phyloP scores from a whole-genome alignment of 139 green algal species.

The Chlorella sp. region DNA sequence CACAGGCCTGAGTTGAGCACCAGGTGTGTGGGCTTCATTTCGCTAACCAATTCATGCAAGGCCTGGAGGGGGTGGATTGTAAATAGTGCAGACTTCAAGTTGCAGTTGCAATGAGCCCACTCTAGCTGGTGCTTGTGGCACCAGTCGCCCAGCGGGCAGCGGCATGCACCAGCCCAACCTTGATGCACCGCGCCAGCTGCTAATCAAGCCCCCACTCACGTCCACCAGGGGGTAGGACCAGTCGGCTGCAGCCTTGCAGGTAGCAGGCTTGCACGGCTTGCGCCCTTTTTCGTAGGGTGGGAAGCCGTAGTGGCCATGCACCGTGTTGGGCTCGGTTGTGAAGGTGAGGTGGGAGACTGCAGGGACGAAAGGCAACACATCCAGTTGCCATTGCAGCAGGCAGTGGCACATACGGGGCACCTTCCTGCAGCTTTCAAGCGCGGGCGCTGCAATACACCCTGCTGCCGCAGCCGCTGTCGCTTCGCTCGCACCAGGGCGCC shows the following conservation, averaged over 20 bases:
- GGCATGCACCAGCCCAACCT: no score
- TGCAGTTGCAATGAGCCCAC: background rate
- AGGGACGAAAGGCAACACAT: no score
- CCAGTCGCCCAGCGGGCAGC: no score
- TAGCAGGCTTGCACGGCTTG: constrained; percentile 6
- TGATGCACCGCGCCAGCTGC: no score
- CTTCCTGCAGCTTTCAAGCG: no score
- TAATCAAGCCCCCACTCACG: background rate
- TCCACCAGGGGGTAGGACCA: constrained; percentile 4
- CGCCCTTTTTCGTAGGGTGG: background rate
- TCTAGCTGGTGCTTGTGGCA: no score
- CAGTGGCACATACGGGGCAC: no score
- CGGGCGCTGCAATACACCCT: no score
- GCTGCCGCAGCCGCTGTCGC: no score
- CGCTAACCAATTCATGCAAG: background rate
- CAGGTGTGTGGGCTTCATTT: constrained; percentile 13
- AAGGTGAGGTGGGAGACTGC: constrained; percentile 23
- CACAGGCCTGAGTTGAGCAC: constrained; percentile 26
- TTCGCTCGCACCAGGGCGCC: no score
- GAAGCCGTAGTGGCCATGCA: constrained; percentile 33
- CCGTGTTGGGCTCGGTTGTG: constrained; percentile 12
- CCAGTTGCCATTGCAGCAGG: no score
- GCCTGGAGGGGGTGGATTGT: background rate
- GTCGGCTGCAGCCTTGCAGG: background rate
- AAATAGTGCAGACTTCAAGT: no score